Evolutionary conservation across 495 filamentous ascomycete genomes (phyloP).

Genomic region (Barbatosphaeria neglecta): DNA sequence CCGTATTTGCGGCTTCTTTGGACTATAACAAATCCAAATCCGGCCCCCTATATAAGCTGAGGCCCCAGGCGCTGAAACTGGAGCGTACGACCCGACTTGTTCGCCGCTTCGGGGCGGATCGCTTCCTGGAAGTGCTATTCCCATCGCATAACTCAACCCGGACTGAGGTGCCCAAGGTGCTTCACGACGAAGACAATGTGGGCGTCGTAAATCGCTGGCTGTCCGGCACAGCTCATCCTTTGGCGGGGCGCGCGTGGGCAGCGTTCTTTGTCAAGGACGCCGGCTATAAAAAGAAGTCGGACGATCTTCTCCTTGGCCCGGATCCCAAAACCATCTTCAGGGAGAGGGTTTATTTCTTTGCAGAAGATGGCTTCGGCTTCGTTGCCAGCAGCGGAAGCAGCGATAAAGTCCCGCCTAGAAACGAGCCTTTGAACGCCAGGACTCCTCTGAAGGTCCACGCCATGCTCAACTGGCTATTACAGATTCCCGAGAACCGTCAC

Average conservation of each 20-base stretch:
- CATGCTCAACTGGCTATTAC: slow-evolving; percentile 33
- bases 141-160: slow-evolving; percentile 14
- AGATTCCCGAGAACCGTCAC: slow-evolving; percentile 20
- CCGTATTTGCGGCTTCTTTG: slow-evolving; percentile 23
- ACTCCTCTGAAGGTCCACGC: slow-evolving; percentile 14
- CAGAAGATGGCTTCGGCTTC: slow-evolving; percentile 27
- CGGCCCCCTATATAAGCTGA: slow-evolving; percentile 24
- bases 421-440: slow-evolving; percentile 12
- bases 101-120: slow-evolving; percentile 35
- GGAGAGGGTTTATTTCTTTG: slow-evolving; percentile 33
- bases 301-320: slow-evolving; percentile 18
- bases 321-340: slow-evolving; percentile 22
- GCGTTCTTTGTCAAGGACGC: slow-evolving; percentile 32
- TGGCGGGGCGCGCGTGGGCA: slow-evolving; percentile 32
- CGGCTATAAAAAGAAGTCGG: slow-evolving; percentile 22
- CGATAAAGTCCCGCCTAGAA: background rate
- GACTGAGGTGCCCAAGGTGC: slow-evolving; percentile 4
- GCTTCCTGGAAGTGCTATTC: slow-evolving; percentile 32
- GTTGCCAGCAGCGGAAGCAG: background rate
- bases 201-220: slow-evolving; percentile 32
- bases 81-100: slow-evolving; percentile 29
- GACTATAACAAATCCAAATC: slow-evolving; percentile 17
- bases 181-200: slow-evolving; percentile 12
- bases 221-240: slow-evolving; percentile 16
- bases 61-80: slow-evolving; percentile 25